Conservation (phyloP, 352 stramenopile species). For the Phytopythium montanum region DNA sequence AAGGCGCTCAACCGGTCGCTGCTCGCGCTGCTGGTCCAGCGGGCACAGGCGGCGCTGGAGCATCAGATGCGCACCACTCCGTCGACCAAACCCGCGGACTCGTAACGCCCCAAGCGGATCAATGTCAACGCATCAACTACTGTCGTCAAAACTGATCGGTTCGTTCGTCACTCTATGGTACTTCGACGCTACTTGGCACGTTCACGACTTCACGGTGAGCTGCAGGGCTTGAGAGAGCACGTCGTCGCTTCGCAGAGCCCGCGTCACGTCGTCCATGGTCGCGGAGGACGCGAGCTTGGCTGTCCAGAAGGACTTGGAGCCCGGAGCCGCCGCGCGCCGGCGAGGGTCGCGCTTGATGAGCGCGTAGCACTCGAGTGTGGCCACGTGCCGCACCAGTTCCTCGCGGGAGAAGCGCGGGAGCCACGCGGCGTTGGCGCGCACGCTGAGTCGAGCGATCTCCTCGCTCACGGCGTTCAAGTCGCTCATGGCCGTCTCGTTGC, state of each 20-base stretch:
- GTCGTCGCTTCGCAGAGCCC: constrained; percentile 43
- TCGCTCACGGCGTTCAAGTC: constrained; percentile 45
- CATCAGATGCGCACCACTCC: constrained; percentile 71
- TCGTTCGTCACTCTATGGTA: constrained; percentile 4
- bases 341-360: constrained; percentile 36
- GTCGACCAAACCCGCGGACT: not conserved
- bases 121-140: not conserved
- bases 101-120: not conserved
- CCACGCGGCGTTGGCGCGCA: constrained; percentile 39
- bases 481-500: constrained; percentile 21
- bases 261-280: constrained; percentile 34
- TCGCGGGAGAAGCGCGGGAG: constrained; percentile 52
- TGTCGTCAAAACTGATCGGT: not conserved
- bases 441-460: constrained; percentile 39
- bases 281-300: constrained; percentile 45
- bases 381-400: constrained; percentile 57
- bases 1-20: constrained; percentile 65
- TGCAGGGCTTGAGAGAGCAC: constrained; percentile 31
- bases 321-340: not conserved
- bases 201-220: constrained; percentile 7
- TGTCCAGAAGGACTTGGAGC: constrained; percentile 34
- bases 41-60: constrained; percentile 66
- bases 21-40: constrained; percentile 72
- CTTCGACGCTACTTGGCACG: not conserved
- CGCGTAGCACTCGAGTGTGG: constrained; percentile 68